phyloP scores from a whole-genome alignment of 192 early-diverging fungal genomes.

The Pilaira anomala region DNA sequence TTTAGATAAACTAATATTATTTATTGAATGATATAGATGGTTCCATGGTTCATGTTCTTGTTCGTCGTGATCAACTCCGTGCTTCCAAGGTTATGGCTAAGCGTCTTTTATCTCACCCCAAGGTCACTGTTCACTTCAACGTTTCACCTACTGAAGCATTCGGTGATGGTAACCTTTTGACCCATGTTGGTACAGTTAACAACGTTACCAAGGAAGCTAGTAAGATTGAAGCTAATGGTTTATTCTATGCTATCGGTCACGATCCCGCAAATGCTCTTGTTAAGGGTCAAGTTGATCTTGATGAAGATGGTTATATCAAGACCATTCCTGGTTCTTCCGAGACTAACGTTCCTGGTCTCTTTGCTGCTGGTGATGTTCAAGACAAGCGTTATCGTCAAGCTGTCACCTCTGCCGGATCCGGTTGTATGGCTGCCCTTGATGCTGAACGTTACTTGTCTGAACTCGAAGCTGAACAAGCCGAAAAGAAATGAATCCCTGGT shows the following conservation, averaged over 20 bases:
- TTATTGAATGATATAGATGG: conserved; percentile 43
- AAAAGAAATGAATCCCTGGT: neutral
- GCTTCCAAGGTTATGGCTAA: conserved; percentile 97
- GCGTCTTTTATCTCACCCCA: conserved; percentile 79
- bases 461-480: conserved; percentile 15
- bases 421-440: conserved; percentile 98
- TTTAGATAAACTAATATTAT: conserved; percentile 6
- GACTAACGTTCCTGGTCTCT: conserved; percentile 90
- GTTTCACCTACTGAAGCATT: conserved; percentile 78
- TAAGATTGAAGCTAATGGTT: conserved; percentile 77
- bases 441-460: conserved; percentile 93
- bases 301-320: conserved; percentile 88
- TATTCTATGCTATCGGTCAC: conserved; percentile 99
- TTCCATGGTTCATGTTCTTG: conserved; percentile 90
- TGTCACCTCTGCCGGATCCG: conserved; percentile 92
- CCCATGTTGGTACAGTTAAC: conserved; percentile 69
- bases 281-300: conserved; percentile 74
- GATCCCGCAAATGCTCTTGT: conserved; percentile 78
- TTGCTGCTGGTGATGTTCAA: conserved; percentile 98
- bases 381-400: conserved; percentile 97
- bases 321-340: conserved; percentile 73
- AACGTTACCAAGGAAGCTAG: conserved; percentile 66
- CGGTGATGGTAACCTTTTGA: conserved; percentile 82
- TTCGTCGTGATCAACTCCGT: conserved; percentile 92
- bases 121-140: conserved; percentile 93